phyloP scores from a whole-genome alignment of 164 flowering plant species.

The Vitis labrusca region DNA sequence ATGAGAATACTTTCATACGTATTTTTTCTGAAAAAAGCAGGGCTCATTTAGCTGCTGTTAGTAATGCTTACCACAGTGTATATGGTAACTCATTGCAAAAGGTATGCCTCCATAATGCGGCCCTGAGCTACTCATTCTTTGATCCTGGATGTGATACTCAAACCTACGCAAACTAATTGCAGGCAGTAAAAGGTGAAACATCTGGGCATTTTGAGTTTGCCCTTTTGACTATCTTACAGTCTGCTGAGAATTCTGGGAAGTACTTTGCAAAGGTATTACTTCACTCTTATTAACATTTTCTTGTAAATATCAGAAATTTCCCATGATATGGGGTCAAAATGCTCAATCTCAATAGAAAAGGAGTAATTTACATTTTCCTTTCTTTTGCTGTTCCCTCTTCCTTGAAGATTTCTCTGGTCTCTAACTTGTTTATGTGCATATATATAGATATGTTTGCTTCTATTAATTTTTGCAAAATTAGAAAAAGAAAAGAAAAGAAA shows the following conservation, averaged over 20 bases:
- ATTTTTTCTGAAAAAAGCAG: constrained; percentile 72
- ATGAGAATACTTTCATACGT: constrained; percentile 57
- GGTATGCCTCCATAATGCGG: constrained; percentile 28
- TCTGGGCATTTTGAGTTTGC: constrained; percentile 59
- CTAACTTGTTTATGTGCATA: no score
- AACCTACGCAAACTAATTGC: constrained; percentile 4
- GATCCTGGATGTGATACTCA: background rate
- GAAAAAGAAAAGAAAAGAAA: no score
- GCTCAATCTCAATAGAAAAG: no score
- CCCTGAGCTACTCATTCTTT: background rate
- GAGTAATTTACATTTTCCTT: no score
- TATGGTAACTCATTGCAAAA: constrained; percentile 56
- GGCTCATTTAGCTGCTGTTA: constrained; percentile 69
- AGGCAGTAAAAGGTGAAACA: constrained; percentile 80
- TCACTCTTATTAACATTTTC: no score
- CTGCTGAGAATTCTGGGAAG: constrained; percentile 63
- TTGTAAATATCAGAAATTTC: no score
- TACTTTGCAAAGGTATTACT: constrained; percentile 68
- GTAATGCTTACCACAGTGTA: constrained; percentile 39
- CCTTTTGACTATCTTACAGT: constrained; percentile 58
- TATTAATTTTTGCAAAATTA: no score
- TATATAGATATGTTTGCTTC: no score
- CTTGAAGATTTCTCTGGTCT: no score
- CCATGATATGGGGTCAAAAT: no score
- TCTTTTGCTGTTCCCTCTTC: no score